These are phyloP conservation scores for Phytopythium oedochilum DNA, from an alignment of 352 stramenopile species.

Conservation along the genomic window DNA sequence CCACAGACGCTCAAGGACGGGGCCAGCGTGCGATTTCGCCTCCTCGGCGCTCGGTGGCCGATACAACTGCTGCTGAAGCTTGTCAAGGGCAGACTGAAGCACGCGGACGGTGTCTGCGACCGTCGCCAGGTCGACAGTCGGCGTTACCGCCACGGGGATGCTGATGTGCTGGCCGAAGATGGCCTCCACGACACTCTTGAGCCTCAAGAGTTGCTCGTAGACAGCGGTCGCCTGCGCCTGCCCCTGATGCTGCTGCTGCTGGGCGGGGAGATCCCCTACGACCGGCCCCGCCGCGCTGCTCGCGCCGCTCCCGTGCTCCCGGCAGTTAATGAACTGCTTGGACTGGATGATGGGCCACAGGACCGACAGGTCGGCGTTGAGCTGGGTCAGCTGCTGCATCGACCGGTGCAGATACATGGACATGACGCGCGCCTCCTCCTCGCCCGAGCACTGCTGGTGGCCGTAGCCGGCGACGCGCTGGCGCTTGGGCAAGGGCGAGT, in stretches of 20 bases:
- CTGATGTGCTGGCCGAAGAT: not conserved
- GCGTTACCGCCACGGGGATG: not conserved
- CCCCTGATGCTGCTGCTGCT: not conserved
- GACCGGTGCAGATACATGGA: conserved; percentile 9
- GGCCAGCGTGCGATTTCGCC: conserved; percentile 1
- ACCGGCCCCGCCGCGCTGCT: not conserved
- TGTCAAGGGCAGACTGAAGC: conserved; percentile 10
- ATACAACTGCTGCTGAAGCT: conserved; percentile 9
- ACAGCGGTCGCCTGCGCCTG: not conserved
- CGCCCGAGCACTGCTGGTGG: not conserved
- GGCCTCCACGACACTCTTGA: conserved; percentile 11
- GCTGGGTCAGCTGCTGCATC: conserved; percentile 9
- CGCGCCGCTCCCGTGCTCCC: not conserved
- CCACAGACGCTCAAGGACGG: conserved; percentile 19
- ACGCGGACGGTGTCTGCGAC: conserved; percentile 7
- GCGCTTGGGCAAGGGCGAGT: not conserved
- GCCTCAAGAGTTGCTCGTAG: conserved; percentile 8
- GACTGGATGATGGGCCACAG: conserved; percentile 10
- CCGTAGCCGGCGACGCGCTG: not conserved
- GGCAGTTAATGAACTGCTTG: conserved; percentile 1
- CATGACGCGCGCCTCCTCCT: conserved; percentile 6
- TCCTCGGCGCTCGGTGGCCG: not conserved
- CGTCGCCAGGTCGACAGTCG: not conserved
- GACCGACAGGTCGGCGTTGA: conserved; percentile 8
- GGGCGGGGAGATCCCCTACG: not conserved